These are phyloP conservation scores for Clavispora vitiphila DNA, from an alignment of 805 yeast genomes.

Conservation along the genomic window DNA sequence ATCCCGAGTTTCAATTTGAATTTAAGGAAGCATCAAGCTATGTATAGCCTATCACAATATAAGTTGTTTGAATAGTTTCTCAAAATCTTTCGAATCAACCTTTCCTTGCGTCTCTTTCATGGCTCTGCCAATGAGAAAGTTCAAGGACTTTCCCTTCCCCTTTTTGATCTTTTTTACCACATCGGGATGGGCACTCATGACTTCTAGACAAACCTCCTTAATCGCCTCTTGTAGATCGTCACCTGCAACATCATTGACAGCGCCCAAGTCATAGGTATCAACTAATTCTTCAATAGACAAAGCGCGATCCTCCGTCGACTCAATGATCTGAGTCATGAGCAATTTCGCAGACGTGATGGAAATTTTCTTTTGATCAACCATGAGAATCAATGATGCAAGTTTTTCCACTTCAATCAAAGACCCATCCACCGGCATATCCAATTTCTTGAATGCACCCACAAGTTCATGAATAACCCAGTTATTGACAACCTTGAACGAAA, in stretches of 20 bases:
- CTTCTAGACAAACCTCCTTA: conserved; percentile 39
- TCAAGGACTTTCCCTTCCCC: conserved; percentile 66
- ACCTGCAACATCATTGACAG: conserved; percentile 22
- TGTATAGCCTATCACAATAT: conserved; percentile 4
- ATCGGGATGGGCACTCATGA: conserved; percentile 43
- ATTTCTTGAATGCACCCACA: conserved; percentile 61
- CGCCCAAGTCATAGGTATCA: conserved; percentile 46
- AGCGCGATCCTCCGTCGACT: conserved; percentile 32
- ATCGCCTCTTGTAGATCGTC: conserved; percentile 32
- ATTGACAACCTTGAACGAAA: conserved; percentile 41
- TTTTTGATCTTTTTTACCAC: conserved; percentile 51
- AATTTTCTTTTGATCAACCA: conserved; percentile 44
- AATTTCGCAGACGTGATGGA: conserved; percentile 66
- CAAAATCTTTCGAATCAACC: conserved; percentile 31
- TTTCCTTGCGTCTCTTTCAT: conserved; percentile 77
- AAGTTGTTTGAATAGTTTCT: conserved; percentile 20
- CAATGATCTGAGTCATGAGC: conserved; percentile 57
- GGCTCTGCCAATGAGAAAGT: conserved; percentile 76
- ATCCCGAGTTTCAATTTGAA: not conserved
- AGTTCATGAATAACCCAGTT: conserved; percentile 85
- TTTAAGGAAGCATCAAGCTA: not conserved
- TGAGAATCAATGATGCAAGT: conserved; percentile 50
- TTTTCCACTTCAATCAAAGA: conserved; percentile 29
- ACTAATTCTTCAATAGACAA: conserved; percentile 41
- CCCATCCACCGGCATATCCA: conserved; percentile 32